Evolutionary conservation across 1,284 basidiomycete genomes (phyloP).

Genomic region (Leccinum pallidistipes): DNA sequence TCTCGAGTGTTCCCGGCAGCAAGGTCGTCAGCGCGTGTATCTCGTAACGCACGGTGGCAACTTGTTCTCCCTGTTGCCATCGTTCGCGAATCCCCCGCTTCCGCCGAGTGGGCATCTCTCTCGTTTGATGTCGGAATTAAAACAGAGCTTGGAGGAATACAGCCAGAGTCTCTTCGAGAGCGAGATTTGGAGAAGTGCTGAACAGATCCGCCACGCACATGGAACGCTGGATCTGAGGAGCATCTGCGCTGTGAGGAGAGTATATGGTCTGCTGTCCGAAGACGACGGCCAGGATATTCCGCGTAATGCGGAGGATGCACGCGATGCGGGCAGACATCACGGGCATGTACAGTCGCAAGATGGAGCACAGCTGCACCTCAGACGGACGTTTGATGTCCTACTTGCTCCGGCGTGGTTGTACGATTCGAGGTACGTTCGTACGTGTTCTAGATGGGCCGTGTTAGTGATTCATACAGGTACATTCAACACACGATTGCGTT

Average conservation of each 20-base stretch:
- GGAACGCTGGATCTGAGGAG: conserved; percentile 69
- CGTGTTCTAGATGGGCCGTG: conserved; percentile 2
- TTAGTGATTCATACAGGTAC: conserved; percentile 42
- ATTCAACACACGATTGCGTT: conserved; percentile 61
- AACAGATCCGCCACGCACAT: conserved; percentile 57
- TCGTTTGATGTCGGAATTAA: too few relatives aligned
- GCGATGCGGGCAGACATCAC: conserved; percentile 69
- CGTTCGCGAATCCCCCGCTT: too few relatives aligned
- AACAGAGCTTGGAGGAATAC: too few relatives aligned
- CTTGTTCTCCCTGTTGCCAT: too few relatives aligned
- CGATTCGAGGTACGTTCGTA: conserved; percentile 65
- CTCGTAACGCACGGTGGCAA: too few relatives aligned
- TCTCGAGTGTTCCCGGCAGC: too few relatives aligned
- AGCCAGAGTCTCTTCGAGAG: too few relatives aligned
- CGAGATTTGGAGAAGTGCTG: too few relatives aligned
- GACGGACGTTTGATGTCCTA: conserved; percentile 78
- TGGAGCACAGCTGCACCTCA: conserved; percentile 53
- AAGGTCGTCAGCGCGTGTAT: not conserved
- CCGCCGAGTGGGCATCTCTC: too few relatives aligned
- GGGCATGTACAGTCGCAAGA: conserved; percentile 45
- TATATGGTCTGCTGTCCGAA: conserved; percentile 40
- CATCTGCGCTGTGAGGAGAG: conserved; percentile 64
- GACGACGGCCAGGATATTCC: conserved; percentile 29
- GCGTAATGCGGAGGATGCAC: conserved; percentile 50
- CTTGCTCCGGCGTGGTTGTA: conserved; percentile 68